Evolutionary conservation across 495 filamentous ascomycete genomes (phyloP), one percentile per base, ranked within the genome.

Genomic region (Trichoderma reesei): DNA sequence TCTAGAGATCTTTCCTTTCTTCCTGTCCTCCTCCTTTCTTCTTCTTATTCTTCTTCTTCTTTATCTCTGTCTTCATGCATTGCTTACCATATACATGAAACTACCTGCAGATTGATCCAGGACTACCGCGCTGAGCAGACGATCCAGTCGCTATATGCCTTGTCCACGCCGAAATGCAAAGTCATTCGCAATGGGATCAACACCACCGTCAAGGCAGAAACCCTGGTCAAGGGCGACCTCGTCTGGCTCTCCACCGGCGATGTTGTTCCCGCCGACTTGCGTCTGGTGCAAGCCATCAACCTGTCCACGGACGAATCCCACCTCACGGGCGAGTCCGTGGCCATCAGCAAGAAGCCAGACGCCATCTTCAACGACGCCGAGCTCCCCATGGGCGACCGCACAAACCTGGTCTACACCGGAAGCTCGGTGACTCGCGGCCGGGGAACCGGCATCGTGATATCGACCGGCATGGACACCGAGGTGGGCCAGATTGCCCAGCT

Each of bases 311-410:
- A 90, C 67, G 88, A 90, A 70, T 86, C 88, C 37, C 76, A 90
- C 11, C 78, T 91, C 11, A 91, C 88, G 8, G 88, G 88, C n/a
- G 88, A 91, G 69, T 88, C 86, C 41, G 72, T 90, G n/a, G 86
- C 88, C 20, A 84, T 88, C n/a, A 72, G 76, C 20, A 90, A 91
- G 69, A 73, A 73, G 36, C 73, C 78, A 1, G 72, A 70, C 31
- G 64, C 68, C 8, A 67, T 75, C 10, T 73, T 81, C 26, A 34
- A 60, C 33, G 72, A 74, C 41, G 63, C 66, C 7, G 79, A 84
- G 14, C 80, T 85, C 48, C 83, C 86, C 1, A 81, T 85, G 9
- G 88, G 88, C 16, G 88, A 91, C 66, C 82, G 88, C 26, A 72
- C 85, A 38, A 90, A 91, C 68, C 85, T 90, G 68, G 83, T 83